Conservation (phyloP, 371 early-diverging fungal species). For the Syncephalastrum racemosum region DNA sequence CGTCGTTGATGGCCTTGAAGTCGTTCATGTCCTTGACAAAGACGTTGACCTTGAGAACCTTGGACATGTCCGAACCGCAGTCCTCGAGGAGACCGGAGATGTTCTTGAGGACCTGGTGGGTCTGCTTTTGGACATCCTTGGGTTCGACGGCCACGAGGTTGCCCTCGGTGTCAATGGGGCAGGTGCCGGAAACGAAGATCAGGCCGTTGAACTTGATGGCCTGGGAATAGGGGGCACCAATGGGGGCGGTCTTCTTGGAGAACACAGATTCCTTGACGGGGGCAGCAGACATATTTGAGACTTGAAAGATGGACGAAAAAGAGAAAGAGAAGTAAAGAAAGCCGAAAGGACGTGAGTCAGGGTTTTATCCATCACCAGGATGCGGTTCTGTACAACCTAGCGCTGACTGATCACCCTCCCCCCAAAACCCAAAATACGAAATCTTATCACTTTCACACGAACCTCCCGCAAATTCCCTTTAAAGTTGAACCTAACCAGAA, state of each 20-base stretch:
- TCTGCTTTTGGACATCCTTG: slow-evolving; percentile 45
- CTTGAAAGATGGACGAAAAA: slow-evolving; percentile 4
- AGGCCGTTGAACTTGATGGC: slow-evolving; percentile 74
- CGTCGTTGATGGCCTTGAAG: slow-evolving; percentile 79
- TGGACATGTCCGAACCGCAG: slow-evolving; percentile 65
- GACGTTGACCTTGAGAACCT: slow-evolving; percentile 83
- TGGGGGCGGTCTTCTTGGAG: slow-evolving; percentile 26
- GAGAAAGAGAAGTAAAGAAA: slow-evolving; percentile 8
- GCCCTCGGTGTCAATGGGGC: slow-evolving; percentile 51
- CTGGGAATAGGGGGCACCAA: slow-evolving; percentile 38
- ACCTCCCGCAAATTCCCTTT: background rate
- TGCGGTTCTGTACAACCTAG: background rate
- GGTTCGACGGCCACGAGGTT: slow-evolving; percentile 44
- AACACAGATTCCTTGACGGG: slow-evolving; percentile 9
- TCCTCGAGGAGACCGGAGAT: slow-evolving; percentile 71
- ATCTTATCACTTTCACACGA: slow-evolving; percentile 2
- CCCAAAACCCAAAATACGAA: background rate
- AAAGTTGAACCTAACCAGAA: no score
- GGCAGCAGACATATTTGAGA: slow-evolving; percentile 21
- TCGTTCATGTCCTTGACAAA: slow-evolving; percentile 81
- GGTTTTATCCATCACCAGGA: background rate
- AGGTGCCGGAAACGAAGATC: slow-evolving; percentile 70
- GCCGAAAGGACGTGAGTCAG: background rate
- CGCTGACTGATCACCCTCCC: no score
- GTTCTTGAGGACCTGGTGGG: slow-evolving; percentile 68